phyloP scores from a whole-genome alignment of 225 moss, liverwort and hornwort genomes.

The Pseudisothecium myosuroides region DNA sequence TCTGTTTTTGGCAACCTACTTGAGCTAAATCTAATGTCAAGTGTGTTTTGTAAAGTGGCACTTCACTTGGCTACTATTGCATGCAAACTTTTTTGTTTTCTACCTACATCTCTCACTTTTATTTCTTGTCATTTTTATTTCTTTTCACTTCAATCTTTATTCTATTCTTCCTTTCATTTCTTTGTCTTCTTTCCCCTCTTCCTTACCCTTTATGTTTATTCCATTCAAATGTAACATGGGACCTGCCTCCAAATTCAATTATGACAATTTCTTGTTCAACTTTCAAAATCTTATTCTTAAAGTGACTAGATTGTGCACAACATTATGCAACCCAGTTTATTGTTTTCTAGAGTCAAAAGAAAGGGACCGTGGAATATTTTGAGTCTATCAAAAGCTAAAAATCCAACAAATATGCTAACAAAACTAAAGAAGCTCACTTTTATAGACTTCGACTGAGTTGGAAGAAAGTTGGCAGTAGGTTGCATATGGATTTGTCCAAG shows the following conservation, averaged over 20 bases:
- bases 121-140: not conserved
- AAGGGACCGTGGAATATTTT: not conserved
- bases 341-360: not conserved
- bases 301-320: not conserved
- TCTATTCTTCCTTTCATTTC: too few relatives aligned
- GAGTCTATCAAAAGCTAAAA: too few relatives aligned
- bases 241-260: not conserved
- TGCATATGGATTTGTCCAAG: too few relatives aligned
- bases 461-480: too few relatives aligned
- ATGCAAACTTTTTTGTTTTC: not conserved
- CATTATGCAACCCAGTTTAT: fast-evolving
- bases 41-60: not conserved
- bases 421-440: too few relatives aligned
- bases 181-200: too few relatives aligned
- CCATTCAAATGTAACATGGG: too few relatives aligned
- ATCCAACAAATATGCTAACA: too few relatives aligned
- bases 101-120: not conserved
- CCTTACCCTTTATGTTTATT: too few relatives aligned
- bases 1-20: not conserved
- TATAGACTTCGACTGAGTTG: too few relatives aligned
- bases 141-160: too few relatives aligned
- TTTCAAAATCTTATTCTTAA: not conserved
- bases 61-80: not conserved
- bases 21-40: not conserved
- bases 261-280: not conserved